Evolutionary conservation across 306 rosid species (phyloP), one percentile per base, ranked within the genome.

Genomic region (Hylodesmum podocarpum): DNA sequence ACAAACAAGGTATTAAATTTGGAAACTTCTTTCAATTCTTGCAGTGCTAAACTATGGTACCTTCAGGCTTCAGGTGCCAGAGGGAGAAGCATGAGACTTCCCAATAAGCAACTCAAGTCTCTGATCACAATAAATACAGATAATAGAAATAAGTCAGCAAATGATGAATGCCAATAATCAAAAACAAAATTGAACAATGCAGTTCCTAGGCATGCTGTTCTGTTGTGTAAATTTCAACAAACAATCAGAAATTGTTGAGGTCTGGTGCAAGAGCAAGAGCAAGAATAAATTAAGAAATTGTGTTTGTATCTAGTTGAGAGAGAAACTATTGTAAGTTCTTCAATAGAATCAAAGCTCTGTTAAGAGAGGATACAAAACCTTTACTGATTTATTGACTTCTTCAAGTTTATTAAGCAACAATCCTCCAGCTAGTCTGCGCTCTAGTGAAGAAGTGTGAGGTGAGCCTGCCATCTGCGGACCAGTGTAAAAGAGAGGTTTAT

Each of bases 331-430:
- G 18, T 0, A n/a, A 43, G 47, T 46, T 67, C 16, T 68, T 72
- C 77, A 33, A 72, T 50, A 41, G 24, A 81, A 78, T 44, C 31
- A 28, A 54, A 29, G 33, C 33, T 46, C 18, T 63, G 39, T 62
- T 8, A 33, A 65, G 73, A 67, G 46, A 78, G 73, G 51, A 71
- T 28, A 39, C 77, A 28, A n/a, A 68, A 94, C 98, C 97, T 90
- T 94, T 15, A 89, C 93, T 61, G 97, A 84, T 90, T 66, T 86
- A 63, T 85, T 92, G 83, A 94, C 88, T 88, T 94, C 98, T 82
- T 92, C 95, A 13, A 94, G 85, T 73, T 88, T 94, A 73, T 88
- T 80, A 76, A 94, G 85, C 40, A 94, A 79, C 36, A 89, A 64
- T 18, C 85, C 95, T 70, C 92, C 88, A 5, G 87, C 79, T 24